Percentiles rank a stretch among this genome's conserved stretches.
These are phyloP conservation scores for Trametes sp. DNA, from an alignment of 1,284 basidiomycete species.

Conservation along the genomic window DNA sequence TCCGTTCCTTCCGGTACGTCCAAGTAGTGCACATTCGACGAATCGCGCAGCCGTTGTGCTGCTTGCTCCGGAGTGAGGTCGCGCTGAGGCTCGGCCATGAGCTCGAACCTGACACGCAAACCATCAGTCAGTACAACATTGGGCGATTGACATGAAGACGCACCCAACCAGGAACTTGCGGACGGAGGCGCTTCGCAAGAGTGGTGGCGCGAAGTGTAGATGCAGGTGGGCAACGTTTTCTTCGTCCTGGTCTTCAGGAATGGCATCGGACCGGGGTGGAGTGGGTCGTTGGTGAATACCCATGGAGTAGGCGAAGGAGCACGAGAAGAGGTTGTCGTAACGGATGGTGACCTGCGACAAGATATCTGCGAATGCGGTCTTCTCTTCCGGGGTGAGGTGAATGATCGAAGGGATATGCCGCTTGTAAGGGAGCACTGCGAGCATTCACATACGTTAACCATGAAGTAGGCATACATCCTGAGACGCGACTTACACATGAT, in stretches of 20 bases:
- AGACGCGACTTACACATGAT: slow-evolving; percentile 64
- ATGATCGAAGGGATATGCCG: slow-evolving; percentile 79
- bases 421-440: slow-evolving; percentile 77
- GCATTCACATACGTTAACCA: not conserved
- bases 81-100: slow-evolving; percentile 92
- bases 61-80: slow-evolving; percentile 94
- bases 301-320: slow-evolving; percentile 97
- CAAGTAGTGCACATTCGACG: slow-evolving; percentile 60
- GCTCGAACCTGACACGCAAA: slow-evolving; percentile 73
- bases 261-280: slow-evolving; percentile 43
- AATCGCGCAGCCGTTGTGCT: slow-evolving; percentile 67
- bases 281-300: slow-evolving; percentile 87
- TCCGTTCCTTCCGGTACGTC: slow-evolving; percentile 33
- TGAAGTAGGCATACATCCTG: not conserved
- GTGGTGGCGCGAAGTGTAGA: slow-evolving; percentile 89
- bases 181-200: slow-evolving; percentile 84
- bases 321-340: slow-evolving; percentile 87
- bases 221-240: slow-evolving; percentile 83
- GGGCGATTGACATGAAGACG: slow-evolving; percentile 39
- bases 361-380: slow-evolving; percentile 68
- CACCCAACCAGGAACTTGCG: slow-evolving; percentile 93
- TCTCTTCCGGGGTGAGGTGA: slow-evolving; percentile 70
- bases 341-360: slow-evolving; percentile 73
- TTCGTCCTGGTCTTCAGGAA: slow-evolving; percentile 46
- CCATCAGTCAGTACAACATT: slow-evolving; percentile 2